phyloP scores from a whole-genome alignment of 2,329 filamentous ascomycete species.

The Epichloe gansuensis region DNA sequence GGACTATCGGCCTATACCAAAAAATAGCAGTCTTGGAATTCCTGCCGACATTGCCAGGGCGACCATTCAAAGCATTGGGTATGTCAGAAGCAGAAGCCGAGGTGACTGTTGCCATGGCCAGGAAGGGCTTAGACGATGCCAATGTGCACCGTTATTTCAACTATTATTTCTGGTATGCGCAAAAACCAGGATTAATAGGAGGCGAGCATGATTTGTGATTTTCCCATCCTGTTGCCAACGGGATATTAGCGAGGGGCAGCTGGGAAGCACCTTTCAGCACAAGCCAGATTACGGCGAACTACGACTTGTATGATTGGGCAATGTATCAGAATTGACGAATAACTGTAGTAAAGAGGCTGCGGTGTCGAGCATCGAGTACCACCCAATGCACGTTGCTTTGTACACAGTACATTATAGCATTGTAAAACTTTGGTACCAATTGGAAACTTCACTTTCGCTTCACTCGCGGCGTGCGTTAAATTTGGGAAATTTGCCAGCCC shows the following conservation, averaged over 20 bases:
- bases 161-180: slow-evolving; percentile 25
- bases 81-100: slow-evolving; percentile 17
- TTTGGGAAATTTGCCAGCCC: too few species aligned
- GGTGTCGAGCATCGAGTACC: too few species aligned
- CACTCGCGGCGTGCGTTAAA: neutral
- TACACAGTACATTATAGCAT: neutral
- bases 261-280: neutral
- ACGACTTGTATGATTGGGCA: neutral
- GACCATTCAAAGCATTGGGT: slow-evolving; percentile 20
- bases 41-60: slow-evolving; percentile 23
- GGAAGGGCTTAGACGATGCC: slow-evolving; percentile 14
- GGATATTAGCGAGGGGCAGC: neutral
- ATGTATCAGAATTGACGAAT: neutral
- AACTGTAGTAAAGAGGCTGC: too few species aligned
- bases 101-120: slow-evolving; percentile 14
- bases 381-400: too few species aligned
- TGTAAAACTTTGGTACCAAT: neutral
- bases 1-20: slow-evolving; percentile 26
- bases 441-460: neutral
- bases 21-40: slow-evolving; percentile 23
- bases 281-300: neutral
- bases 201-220: neutral
- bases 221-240: neutral
- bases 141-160: slow-evolving; percentile 23
- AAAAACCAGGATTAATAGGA: slow-evolving; percentile 14